Evolutionary conservation across 176 grass and related monocot genomes (phyloP).

Genomic region (Cymbopogon citratus): DNA sequence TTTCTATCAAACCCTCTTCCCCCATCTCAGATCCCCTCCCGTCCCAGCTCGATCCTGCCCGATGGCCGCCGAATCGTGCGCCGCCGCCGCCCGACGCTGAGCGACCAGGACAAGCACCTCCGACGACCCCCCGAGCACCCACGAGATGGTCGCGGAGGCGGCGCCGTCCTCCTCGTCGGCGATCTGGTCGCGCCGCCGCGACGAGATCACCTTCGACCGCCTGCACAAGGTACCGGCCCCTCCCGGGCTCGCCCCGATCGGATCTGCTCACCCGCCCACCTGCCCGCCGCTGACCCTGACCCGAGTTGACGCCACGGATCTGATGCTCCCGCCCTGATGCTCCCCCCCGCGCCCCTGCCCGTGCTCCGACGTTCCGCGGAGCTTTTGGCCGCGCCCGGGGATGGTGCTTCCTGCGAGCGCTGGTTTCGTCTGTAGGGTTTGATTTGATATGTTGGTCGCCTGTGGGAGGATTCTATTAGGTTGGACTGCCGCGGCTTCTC

Average conservation of each 20-base stretch:
- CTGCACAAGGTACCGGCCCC: constrained; percentile 56
- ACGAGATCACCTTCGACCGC: constrained; percentile 83
- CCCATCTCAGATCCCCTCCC: constrained; percentile 17
- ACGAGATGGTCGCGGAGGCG: constrained; percentile 8
- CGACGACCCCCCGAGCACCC: not conserved
- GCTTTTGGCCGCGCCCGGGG: not conserved
- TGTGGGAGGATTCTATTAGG: not conserved
- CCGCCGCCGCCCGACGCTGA: constrained; percentile 8
- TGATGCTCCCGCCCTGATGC: not conserved
- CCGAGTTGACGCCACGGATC: constrained; percentile 7
- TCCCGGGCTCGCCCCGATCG: constrained; percentile 7
- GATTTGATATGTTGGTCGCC: not conserved
- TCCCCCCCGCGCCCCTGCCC: not conserved
- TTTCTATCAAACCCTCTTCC: constrained; percentile 1
- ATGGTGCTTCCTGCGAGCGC: not conserved
- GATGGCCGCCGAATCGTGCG: not conserved
- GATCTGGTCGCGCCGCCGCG: constrained; percentile 78
- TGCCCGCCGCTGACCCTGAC: not conserved
- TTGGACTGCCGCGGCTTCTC: not conserved
- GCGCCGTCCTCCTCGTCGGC: constrained; percentile 19
- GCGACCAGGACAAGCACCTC: not conserved
- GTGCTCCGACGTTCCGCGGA: not conserved
- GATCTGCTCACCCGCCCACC: constrained; percentile 13
- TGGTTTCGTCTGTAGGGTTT: not conserved
- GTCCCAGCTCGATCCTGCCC: not conserved